These are phyloP conservation scores for Sequoia sempervirens DNA, from an alignment of 75 land plant species.

Conservation along the genomic window DNA sequence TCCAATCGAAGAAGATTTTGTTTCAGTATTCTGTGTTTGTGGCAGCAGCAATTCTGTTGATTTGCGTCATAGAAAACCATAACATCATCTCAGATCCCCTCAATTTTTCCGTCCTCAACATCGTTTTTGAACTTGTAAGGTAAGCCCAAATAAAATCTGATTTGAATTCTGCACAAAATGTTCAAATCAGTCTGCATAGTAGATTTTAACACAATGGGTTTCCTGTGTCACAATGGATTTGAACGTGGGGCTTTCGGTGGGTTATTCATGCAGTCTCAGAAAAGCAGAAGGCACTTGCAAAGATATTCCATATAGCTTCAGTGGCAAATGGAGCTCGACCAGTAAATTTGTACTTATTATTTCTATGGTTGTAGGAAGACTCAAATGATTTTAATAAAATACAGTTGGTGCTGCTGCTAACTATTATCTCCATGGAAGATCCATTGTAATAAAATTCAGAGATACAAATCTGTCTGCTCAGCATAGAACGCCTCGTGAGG, in stretches of 20 bases:
- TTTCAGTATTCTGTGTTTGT: neutral
- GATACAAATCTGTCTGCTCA: too few relatives aligned
- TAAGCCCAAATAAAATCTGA: neutral
- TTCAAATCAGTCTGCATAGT: neutral
- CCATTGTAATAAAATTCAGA: too few relatives aligned
- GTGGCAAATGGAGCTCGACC: constrained; percentile 31
- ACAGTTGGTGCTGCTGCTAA: too few relatives aligned
- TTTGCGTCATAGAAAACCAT: too few relatives aligned
- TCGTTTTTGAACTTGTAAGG: too few relatives aligned
- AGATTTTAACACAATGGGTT: neutral
- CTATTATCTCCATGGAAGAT: too few relatives aligned
- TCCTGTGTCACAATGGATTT: constrained; percentile 24
- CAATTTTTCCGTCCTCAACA: too few relatives aligned
- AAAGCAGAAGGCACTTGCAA: neutral
- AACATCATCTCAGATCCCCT: too few relatives aligned
- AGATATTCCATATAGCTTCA: constrained; percentile 30
- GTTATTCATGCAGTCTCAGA: constrained; percentile 25
- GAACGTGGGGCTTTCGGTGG: constrained; percentile 38
- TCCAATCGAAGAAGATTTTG: neutral
- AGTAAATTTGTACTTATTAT: constrained; percentile 19
- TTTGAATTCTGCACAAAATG: neutral
- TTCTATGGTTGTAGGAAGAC: constrained; percentile 31
- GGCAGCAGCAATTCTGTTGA: neutral
- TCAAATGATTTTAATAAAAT: constrained; percentile 4
- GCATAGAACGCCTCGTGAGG: too few relatives aligned